Evolutionary conservation across 2,329 filamentous ascomycete genomes (phyloP), one percentile per base, ranked within the genome.

Genomic region (Calonectria montana): DNA sequence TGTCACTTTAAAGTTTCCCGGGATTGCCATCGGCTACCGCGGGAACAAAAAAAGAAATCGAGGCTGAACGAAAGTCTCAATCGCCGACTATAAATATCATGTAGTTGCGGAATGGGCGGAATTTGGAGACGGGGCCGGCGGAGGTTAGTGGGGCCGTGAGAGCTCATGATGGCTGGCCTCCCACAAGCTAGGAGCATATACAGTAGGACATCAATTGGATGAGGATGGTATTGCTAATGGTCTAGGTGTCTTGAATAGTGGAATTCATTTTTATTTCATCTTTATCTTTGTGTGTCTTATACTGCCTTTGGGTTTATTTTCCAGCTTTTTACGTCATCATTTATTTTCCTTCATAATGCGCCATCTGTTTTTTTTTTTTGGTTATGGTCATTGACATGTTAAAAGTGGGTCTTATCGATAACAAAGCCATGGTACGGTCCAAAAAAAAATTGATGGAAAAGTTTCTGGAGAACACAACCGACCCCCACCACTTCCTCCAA

Each of bases 331-430:
- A 4, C 15, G 9, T 29, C 53, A 57, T 57, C n/a, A 39, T 23
- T 18, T 31, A 8, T 35, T 27, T 47, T 37, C 41, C 41, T n/a
- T 7, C 53, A 57, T 57, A 31, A 57, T 39, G 31, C 21, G 15
- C 2, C 21, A n/a, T n/a, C 7, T 23, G 53, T 39, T 31, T 21
- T 21, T 39, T 35, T 31, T 59, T 13, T 39, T 31, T 21, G 21
- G 23, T 35, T 31, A 39, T 13, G 7, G 21, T n/a, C 21, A 59
- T 21, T 59, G 21, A 59, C 12, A 10, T 15, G 9, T 16, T 23
- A 6, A 8, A 18, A 23, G 62, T 31, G 70, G 53, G 50, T 66
- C 77, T 78, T 78, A 78, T 78, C 76, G 70, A 67, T 71, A 73
- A 61, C 35, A 4, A 4, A 37, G 16, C 65, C 63, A 62, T 65